These are phyloP conservation scores for Pyrus pyrifolia DNA, from an alignment of 306 rosid species.

Conservation along the genomic window DNA sequence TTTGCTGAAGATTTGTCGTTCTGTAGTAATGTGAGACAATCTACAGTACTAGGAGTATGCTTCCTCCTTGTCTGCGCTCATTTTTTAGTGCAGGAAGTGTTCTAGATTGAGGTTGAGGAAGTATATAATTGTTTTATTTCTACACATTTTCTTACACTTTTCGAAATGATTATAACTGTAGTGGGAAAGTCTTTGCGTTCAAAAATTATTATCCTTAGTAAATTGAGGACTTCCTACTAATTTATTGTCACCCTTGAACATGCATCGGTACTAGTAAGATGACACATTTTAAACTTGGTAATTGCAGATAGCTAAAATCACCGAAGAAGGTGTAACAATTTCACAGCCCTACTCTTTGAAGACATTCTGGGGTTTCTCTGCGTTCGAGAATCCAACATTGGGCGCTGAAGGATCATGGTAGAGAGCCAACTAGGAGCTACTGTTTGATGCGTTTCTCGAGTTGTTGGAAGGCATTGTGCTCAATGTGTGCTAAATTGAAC, in stretches of 20 bases:
- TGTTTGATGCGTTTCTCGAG: background rate
- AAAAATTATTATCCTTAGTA: background rate
- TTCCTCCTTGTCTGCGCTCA: background rate
- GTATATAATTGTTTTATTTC: background rate
- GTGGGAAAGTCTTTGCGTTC: background rate
- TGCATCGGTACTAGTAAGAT: background rate
- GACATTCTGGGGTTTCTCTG: slow-evolving; percentile 80
- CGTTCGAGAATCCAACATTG: slow-evolving; percentile 67
- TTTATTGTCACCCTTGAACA: background rate
- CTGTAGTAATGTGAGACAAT: background rate
- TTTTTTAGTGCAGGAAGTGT: too few relatives aligned
- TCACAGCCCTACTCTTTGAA: slow-evolving; percentile 67
- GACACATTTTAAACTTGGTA: slow-evolving; percentile 11
- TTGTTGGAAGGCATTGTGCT: too few relatives aligned
- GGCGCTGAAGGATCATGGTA: slow-evolving; percentile 93
- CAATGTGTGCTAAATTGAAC: too few relatives aligned
- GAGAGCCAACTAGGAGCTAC: slow-evolving; percentile 8
- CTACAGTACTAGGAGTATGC: background rate
- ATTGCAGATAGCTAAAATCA: slow-evolving; percentile 69
- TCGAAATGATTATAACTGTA: background rate
- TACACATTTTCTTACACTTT: background rate
- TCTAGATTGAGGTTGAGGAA: background rate
- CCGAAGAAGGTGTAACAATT: slow-evolving; percentile 61
- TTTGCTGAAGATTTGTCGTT: background rate
- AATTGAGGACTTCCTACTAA: background rate